phyloP scores from a whole-genome alignment of 805 yeast species.

The Hanseniaspora taiwanica region DNA sequence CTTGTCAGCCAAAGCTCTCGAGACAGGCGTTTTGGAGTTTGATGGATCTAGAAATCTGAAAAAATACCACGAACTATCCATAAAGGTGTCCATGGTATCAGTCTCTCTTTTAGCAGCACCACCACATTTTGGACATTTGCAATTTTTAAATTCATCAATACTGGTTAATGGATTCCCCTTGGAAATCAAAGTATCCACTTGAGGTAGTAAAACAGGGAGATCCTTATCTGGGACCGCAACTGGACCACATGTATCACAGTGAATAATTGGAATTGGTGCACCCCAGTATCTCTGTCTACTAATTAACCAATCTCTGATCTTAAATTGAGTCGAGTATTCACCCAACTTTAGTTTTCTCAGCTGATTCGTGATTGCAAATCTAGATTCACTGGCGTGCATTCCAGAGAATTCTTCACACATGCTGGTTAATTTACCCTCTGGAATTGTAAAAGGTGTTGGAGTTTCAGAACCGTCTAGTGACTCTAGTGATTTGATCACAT shows the following conservation, averaged over 20 bases:
- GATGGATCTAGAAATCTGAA: slow-evolving; percentile 71
- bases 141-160: slow-evolving; percentile 53
- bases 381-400: slow-evolving; percentile 36
- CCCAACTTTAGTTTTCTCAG: slow-evolving; percentile 35
- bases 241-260: slow-evolving; percentile 74
- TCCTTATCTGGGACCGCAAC: slow-evolving; percentile 87
- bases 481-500: slow-evolving; percentile 9
- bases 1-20: slow-evolving; percentile 27
- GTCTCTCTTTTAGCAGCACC: slow-evolving; percentile 71
- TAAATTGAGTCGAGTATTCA: slow-evolving; percentile 35
- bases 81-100: slow-evolving; percentile 97
- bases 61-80: slow-evolving; percentile 96
- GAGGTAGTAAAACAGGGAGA: slow-evolving; percentile 73
- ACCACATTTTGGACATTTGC: slow-evolving; percentile 74
- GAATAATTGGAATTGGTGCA: slow-evolving; percentile 91
- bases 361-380: slow-evolving; percentile 28
- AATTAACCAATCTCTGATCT: slow-evolving; percentile 86
- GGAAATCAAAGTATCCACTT: slow-evolving; percentile 33
- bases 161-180: slow-evolving; percentile 58
- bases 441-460: slow-evolving; percentile 25
- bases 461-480: slow-evolving; percentile 7
- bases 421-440: slow-evolving; percentile 35
- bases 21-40: slow-evolving; percentile 30
- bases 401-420: slow-evolving; percentile 35
- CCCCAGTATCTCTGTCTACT: slow-evolving; percentile 98